Base-by-base conservation (phyloP, 2,329 filamentous ascomycete species). In the Curvularia lunata region DNA sequence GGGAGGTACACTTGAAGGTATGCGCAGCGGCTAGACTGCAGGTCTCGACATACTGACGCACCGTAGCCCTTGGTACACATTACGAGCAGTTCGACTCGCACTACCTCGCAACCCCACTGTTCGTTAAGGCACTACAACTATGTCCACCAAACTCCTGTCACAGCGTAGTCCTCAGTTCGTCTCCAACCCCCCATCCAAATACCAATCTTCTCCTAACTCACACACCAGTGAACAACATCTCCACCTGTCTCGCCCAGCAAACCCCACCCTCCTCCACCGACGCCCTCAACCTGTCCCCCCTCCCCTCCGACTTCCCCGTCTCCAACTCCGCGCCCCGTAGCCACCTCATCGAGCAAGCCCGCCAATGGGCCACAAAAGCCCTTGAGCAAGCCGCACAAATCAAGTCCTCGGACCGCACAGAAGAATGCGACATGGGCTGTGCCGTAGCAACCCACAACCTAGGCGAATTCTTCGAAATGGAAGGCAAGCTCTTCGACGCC, bases 391-490 rank as follows among this genome's bases (percentile, higher is more conserved):
- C 88, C 1, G 81, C 82, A 7, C 84, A 85, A 27, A 88, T 96
- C 41, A 78, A 83, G 54, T 85, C 88, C 4, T 85, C 90, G 0
- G 80, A 86, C 3, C 83, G 91, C 40, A 91, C 87, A 2, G 83
- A 88, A 48, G 91, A 96, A 71, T 97, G 94, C 71, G 92, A 96
- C 73, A 77, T 89, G 54, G 91, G 89, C 1, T 97, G 93, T 70
- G 90, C 89, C 2, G 90, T 89, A 5, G 90, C 93, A 7, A 87
- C 91, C n/a, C 90, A 91, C 75, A 96, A 96, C 72, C 84, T 97
- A 52, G 94, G 88, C 23, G 91, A 96, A 68, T 88, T 97, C 65
- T 89, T 91, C 0, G 87, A 90, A 64, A 88, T 95, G 84, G 78
- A 88, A 58, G 88, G 89, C 1, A 84, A 90, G 66, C 69, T 82